Percentiles rank a stretch among this genome's conserved stretches.
These are phyloP conservation scores for Salvia splendens DNA, from an alignment of 257 asterid genomes.

Conservation along the genomic window DNA sequence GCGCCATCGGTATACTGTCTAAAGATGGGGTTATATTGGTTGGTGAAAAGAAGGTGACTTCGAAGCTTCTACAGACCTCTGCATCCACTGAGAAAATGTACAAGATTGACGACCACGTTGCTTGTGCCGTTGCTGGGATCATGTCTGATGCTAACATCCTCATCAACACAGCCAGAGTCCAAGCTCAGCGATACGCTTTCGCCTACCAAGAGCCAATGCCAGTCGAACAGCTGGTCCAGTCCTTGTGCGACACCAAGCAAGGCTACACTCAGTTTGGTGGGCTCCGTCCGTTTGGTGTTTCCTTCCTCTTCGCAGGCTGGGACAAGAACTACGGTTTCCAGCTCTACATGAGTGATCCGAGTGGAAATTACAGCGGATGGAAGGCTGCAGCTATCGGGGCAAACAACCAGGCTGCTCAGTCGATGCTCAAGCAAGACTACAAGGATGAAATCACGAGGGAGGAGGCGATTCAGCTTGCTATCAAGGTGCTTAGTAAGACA, in stretches of 20 bases:
- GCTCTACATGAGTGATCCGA: conserved; percentile 95
- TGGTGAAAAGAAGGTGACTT: conserved; percentile 90
- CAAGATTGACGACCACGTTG: conserved; percentile 93
- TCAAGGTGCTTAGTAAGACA: conserved; percentile 89
- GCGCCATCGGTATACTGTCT: conserved; percentile 82
- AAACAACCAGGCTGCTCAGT: conserved; percentile 90
- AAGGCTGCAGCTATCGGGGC: conserved; percentile 95
- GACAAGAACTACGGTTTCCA: conserved; percentile 90
- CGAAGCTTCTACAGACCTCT: conserved; percentile 88
- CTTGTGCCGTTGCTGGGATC: conserved; percentile 94
- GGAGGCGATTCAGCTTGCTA: conserved; percentile 76
- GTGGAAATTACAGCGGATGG: conserved; percentile 96
- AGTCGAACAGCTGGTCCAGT: conserved; percentile 89
- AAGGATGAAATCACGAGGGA: conserved; percentile 83
- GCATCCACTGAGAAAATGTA: conserved; percentile 88
- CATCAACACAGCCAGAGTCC: conserved; percentile 88
- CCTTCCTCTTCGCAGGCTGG: conserved; percentile 95
- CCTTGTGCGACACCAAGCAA: conserved; percentile 90
- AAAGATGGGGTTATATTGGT: conserved; percentile 85
- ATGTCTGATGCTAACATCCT: conserved; percentile 98
- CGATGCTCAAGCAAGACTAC: conserved; percentile 91
- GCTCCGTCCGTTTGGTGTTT: conserved; percentile 93
- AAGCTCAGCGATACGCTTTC: conserved; percentile 84
- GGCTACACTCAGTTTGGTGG: conserved; percentile 96
- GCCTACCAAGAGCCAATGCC: conserved; percentile 95